Conservation (phyloP, 2,329 filamentous ascomycete species). For the Lachnellula occidentalis region DNA sequence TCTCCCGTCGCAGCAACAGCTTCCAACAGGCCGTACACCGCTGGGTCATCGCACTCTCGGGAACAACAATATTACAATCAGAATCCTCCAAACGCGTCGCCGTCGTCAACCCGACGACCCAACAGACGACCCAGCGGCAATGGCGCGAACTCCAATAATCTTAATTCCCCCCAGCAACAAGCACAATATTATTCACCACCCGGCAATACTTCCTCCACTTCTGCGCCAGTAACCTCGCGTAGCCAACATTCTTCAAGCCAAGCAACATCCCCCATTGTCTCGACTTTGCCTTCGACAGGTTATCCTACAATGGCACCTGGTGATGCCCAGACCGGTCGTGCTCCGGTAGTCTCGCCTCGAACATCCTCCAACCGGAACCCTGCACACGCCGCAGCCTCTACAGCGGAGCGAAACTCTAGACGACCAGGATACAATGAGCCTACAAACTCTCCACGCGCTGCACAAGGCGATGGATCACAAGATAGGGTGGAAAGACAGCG, state of each 20-base stretch:
- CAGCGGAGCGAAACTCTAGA: slow-evolving; percentile 22
- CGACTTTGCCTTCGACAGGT: slow-evolving; percentile 38
- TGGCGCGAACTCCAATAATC: slow-evolving; percentile 33
- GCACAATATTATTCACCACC: slow-evolving; percentile 27
- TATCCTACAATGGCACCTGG: slow-evolving; percentile 31
- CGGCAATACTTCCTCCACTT: slow-evolving; percentile 11
- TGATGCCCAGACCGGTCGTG: slow-evolving; percentile 54
- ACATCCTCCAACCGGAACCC: slow-evolving; percentile 66
- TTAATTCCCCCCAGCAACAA: slow-evolving; percentile 15
- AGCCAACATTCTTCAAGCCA: slow-evolving; percentile 29
- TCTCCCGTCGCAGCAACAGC: slow-evolving; percentile 43
- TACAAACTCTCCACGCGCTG: slow-evolving; percentile 19
- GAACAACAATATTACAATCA: slow-evolving; percentile 46
- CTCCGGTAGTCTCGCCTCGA: slow-evolving; percentile 71
- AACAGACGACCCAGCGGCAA: slow-evolving; percentile 49
- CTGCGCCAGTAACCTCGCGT: slow-evolving; percentile 10
- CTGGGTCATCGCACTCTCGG: slow-evolving; percentile 47
- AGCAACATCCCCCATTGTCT: slow-evolving; percentile 34
- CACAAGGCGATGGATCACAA: slow-evolving; percentile 21
- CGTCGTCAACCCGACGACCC: slow-evolving; percentile 45
- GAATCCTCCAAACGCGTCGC: slow-evolving; percentile 36
- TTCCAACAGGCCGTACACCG: slow-evolving; percentile 47
- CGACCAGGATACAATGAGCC: slow-evolving; percentile 22
- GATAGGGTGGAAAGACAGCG: slow-evolving; percentile 30
- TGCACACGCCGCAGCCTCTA: slow-evolving; percentile 31